Evolutionary conservation across 306 rosid species (phyloP).

Genomic region (Astragalus membranaceus): DNA sequence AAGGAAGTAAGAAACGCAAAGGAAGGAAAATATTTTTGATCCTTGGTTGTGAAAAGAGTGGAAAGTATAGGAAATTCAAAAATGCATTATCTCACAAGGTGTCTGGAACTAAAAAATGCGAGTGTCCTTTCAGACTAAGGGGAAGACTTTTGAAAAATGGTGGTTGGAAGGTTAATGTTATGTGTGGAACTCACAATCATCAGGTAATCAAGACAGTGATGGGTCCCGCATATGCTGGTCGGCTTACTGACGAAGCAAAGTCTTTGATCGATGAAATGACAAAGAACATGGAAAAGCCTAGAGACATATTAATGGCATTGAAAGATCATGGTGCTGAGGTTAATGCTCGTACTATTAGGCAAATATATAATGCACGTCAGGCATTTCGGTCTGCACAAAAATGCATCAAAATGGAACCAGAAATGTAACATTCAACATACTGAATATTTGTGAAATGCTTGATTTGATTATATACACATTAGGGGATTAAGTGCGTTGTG

Average conservation of each 20-base stretch:
- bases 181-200: constrained; percentile 11
- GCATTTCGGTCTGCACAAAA: not conserved
- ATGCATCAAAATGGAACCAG: not conserved
- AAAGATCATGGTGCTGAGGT: not conserved
- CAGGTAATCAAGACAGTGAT: not conserved
- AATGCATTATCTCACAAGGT: not conserved
- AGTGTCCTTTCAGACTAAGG: not conserved
- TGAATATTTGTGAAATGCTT: no score
- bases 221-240: not conserved
- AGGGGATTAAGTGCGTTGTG: no score
- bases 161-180: constrained; percentile 1
- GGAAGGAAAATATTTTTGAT: not conserved
- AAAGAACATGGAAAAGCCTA: not conserved
- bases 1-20: not conserved
- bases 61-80: not conserved
- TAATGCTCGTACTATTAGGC: not conserved
- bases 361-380: not conserved
- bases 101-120: not conserved
- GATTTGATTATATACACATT: no score
- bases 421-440: not conserved
- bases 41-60: not conserved
- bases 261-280: not conserved
- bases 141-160: not conserved
- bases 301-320: not conserved
- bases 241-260: not conserved